Conservation (phyloP, 2,329 filamentous ascomycete genomes). For the Chrysoporthe puriensis region DNA sequence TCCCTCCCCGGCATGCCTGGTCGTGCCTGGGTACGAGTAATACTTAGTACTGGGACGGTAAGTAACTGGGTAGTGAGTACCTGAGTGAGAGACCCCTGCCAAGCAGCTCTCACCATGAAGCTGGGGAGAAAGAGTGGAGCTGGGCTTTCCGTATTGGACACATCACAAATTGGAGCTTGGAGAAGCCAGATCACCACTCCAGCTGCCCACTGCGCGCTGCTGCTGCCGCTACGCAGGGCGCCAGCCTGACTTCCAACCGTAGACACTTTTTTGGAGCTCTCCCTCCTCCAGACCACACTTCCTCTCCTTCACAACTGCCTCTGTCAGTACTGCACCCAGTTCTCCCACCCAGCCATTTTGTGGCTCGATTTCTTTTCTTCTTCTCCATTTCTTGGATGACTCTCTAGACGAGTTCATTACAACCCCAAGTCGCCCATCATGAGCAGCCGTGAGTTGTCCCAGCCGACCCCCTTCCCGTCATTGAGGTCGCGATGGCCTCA, state of each 20-base stretch:
- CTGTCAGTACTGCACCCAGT: slow-evolving; percentile 11
- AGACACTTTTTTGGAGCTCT: slow-evolving; percentile 21
- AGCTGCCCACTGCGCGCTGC: neutral
- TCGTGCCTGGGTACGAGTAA: slow-evolving; percentile 5
- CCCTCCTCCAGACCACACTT: slow-evolving; percentile 31
- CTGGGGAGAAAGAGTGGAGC: slow-evolving; percentile 1
- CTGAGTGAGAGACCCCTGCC: neutral
- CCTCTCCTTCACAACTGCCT: slow-evolving; percentile 31
- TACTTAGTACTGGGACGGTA: neutral
- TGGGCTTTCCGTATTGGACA: slow-evolving; percentile 31
- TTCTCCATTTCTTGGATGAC: slow-evolving; percentile 30
- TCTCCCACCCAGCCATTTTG: slow-evolving; percentile 35
- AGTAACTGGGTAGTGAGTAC: too few species aligned
- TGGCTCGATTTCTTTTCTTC: slow-evolving; percentile 39
- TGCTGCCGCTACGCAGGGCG: neutral
- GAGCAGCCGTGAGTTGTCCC: slow-evolving; percentile 56
- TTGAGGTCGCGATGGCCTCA: slow-evolving; percentile 26
- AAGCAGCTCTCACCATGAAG: neutral
- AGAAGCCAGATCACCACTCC: slow-evolving; percentile 37
- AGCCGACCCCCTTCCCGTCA: slow-evolving; percentile 14
- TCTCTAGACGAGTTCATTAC: slow-evolving; percentile 30
- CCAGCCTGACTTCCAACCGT: slow-evolving; percentile 10
- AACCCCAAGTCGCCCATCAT: slow-evolving; percentile 46
- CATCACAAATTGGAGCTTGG: slow-evolving; percentile 34
- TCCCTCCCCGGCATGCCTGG: neutral